Conservation (phyloP, 768 basidiomycete genomes). For the Russula virescens region DNA sequence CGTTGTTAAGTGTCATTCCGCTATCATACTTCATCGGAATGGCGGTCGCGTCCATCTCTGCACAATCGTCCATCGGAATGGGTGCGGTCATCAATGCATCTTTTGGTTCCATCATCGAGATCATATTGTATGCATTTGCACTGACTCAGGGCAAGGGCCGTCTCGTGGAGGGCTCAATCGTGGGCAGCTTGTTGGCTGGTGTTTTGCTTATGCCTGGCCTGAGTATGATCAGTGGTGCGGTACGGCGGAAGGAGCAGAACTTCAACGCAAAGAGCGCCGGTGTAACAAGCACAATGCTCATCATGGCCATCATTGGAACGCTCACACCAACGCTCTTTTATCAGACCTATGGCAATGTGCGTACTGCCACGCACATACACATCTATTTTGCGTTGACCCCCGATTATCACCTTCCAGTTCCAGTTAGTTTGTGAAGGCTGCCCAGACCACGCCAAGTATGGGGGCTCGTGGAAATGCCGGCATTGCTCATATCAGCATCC, state of each 20-base stretch:
- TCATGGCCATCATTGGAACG: slow-evolving; percentile 98
- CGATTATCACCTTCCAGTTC: slow-evolving; percentile 49
- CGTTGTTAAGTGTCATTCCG: slow-evolving; percentile 89
- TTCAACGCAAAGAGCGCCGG: slow-evolving; percentile 99
- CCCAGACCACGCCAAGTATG: slow-evolving; percentile 36
- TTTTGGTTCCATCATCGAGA: slow-evolving; percentile 97
- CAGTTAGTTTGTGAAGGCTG: slow-evolving; percentile 82
- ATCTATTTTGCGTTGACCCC: slow-evolving; percentile 12
- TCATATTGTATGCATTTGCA: slow-evolving; percentile 87
- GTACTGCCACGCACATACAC: slow-evolving; percentile 30
- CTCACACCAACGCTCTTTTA: slow-evolving; percentile 95
- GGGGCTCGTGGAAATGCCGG: slow-evolving; percentile 73
- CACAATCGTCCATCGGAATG: slow-evolving; percentile 98
- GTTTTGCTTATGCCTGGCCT: slow-evolving; percentile 95
- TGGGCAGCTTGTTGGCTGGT: slow-evolving; percentile 91
- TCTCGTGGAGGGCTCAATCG: slow-evolving; percentile 94
- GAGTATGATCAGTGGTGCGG: slow-evolving; percentile 90
- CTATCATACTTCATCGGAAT: slow-evolving; percentile 99
- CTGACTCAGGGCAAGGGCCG: slow-evolving; percentile 87
- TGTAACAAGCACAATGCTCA: slow-evolving; percentile 98
- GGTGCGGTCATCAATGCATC: slow-evolving; percentile 99
- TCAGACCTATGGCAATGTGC: slow-evolving; percentile 93
- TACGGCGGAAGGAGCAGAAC: slow-evolving; percentile 88
- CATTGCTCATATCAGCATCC: slow-evolving; percentile 95
- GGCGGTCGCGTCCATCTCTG: slow-evolving; percentile 99